phyloP scores from a whole-genome alignment of 129 eudicot genomes.

The Helianthus tuberosus region DNA sequence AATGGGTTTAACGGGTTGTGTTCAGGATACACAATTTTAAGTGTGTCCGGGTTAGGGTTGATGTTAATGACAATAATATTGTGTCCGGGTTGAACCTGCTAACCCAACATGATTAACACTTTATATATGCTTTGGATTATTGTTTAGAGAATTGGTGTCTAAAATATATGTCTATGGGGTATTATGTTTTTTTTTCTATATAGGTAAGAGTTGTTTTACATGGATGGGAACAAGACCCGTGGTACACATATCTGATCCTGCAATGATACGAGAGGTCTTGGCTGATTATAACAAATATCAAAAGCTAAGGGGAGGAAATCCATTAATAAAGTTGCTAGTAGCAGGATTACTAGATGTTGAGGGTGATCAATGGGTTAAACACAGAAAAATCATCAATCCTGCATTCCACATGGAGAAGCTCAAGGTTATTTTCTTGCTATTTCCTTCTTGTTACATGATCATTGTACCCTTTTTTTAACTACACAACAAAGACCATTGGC shows the following conservation, averaged over 20 bases:
- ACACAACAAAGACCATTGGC: too few relatives aligned
- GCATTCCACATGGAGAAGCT: conserved; percentile 10
- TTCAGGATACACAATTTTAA: too few relatives aligned
- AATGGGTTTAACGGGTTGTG: too few relatives aligned
- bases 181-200: neutral
- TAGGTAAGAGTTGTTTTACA: conserved; percentile 32
- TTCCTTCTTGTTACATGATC: neutral
- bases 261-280: neutral
- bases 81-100: neutral
- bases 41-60: too few relatives aligned
- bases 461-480: neutral
- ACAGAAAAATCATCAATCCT: conserved; percentile 3
- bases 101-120: neutral
- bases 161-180: neutral
- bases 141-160: neutral
- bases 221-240: neutral
- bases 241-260: neutral
- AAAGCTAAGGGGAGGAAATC: neutral
- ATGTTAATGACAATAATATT: too few relatives aligned
- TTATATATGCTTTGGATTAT: neutral
- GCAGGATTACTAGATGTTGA: neutral
- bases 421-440: neutral
- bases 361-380: neutral
- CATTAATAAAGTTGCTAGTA: neutral
- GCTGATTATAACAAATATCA: neutral